A percentile compares a stretch with the other conserved stretches of the same genome.
Evolutionary conservation across 768 basidiomycete genomes (phyloP).

Genomic region (Podaxis carcinomalis): DNA sequence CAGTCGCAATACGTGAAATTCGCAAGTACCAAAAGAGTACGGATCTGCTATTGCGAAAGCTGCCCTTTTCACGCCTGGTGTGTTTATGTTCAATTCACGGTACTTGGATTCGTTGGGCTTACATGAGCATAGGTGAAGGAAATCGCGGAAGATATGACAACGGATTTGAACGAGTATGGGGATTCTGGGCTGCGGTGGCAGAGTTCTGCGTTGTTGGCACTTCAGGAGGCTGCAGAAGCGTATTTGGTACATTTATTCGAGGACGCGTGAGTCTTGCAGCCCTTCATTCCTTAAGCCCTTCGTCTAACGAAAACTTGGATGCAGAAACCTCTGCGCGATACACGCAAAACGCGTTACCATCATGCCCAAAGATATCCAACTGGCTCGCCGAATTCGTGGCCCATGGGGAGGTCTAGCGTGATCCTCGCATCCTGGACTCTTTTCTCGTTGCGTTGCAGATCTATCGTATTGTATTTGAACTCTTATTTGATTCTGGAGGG

Average conservation of each 20-base stretch:
- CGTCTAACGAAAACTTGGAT: conserved; percentile 3
- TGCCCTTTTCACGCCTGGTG: conserved; percentile 91
- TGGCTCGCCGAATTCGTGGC: conserved; percentile 92
- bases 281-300: neutral
- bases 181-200: conserved; percentile 84
- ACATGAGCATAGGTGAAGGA: conserved; percentile 73
- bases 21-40: conserved; percentile 94
- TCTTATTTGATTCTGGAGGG: neutral
- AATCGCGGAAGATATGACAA: conserved; percentile 87
- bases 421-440: conserved; percentile 13
- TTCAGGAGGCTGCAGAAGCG: conserved; percentile 97
- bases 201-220: conserved; percentile 84
- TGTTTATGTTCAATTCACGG: conserved; percentile 24
- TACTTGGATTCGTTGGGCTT: neutral
- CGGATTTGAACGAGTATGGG: conserved; percentile 61
- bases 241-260: conserved; percentile 95
- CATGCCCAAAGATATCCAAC: conserved; percentile 96
- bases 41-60: conserved; percentile 79
- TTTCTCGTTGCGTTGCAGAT: neutral
- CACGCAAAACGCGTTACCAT: conserved; percentile 98
- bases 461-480: conserved; percentile 9
- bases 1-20: conserved; percentile 87
- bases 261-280: conserved; percentile 78
- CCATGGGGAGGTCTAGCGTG: conserved; percentile 75
- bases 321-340: conserved; percentile 91